Percentiles rank a stretch among this genome's conserved stretches.
phyloP scores from a whole-genome alignment of 345 rosid genomes.

The Excoecaria cochinchinensis region DNA sequence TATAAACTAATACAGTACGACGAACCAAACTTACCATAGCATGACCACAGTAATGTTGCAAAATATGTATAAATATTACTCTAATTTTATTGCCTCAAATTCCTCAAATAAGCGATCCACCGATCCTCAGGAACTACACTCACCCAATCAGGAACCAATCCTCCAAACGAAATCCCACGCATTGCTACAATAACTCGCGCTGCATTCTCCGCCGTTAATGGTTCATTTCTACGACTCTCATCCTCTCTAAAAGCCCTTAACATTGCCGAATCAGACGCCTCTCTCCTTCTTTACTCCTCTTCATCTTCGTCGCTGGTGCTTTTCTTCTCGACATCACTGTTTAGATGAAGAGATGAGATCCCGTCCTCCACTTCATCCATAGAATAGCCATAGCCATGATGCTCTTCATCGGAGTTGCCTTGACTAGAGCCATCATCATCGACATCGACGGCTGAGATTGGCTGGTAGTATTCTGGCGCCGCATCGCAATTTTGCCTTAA shows the following conservation, averaged over 20 bases:
- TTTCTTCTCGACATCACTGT: constrained; percentile 39
- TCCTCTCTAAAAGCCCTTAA: constrained; percentile 66
- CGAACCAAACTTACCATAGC: no score
- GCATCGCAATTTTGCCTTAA: no score
- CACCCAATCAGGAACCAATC: constrained; percentile 78
- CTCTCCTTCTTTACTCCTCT: constrained; percentile 35
- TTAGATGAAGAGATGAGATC: constrained; percentile 48
- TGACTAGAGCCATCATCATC: constrained; percentile 23
- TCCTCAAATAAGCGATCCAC: constrained; percentile 66
- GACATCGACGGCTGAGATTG: constrained; percentile 55
- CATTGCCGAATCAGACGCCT: constrained; percentile 43
- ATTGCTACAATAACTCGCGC: constrained; percentile 74
- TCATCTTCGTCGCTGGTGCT: constrained; percentile 38
- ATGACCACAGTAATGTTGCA: no score
- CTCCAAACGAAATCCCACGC: constrained; percentile 73
- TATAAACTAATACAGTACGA: no score
- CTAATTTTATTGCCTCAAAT: no score
- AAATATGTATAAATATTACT: no score
- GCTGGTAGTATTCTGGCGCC: constrained; percentile 69
- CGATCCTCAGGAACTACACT: constrained; percentile 59
- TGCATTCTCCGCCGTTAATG: constrained; percentile 59
- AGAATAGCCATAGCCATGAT: constrained; percentile 9
- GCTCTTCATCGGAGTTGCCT: constrained; percentile 35
- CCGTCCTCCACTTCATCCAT: constrained; percentile 37
- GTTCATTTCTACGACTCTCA: constrained; percentile 69